Base-by-base conservation (phyloP, 129 eudicot genomes). In the Solidago caesia region DNA sequence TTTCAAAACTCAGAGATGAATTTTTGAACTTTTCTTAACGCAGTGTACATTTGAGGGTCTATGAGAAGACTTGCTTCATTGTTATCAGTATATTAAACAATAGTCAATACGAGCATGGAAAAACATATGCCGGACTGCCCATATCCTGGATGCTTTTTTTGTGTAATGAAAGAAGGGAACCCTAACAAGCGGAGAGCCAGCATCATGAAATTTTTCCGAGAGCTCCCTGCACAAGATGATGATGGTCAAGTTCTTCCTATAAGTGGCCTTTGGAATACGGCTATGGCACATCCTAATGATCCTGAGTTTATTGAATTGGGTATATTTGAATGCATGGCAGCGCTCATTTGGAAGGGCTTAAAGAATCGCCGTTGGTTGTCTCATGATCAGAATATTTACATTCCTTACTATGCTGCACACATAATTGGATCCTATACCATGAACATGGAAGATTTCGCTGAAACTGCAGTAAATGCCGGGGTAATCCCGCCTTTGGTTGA, bases 191-290 rank as follows among this genome's bases (percentile, higher is more conserved):
- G 98, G 59, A 83, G 98, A 87, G 82, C 97, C 7, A 90, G 97
- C 79, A 80, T 95, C 77, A 72, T 85, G 70, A 95, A 95, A 61
- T 95, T 95, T 82, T 95, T 95, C 75, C 69, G 97, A 75, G 99
- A 95, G 64, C 90, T 95, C 56, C 99, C 99, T 25, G 91, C 97
- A n/a, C 99, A 89, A 78, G 99, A 91, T 16, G 99, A 91, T 49
- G 96, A 95, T 57, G 99, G 97, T 70, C 99, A 95, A 71, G 99
- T 91, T 75, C 97, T 95, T 68, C 99, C 99, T 26, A 95, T 95
- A 75, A 91, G 96, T 62, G 97, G 97, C 75, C 94, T 95, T 43
- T 95, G 99, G 99, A 95, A 95, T 82, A 95, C 99, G 4, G 99
- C 99, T 74, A 95, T 91, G 99, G 92, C 97, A 14, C 99, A 95